These are phyloP conservation scores for Stagonosporopsis vannaccii DNA, from an alignment of 2,329 filamentous ascomycete species.

Conservation along the genomic window DNA sequence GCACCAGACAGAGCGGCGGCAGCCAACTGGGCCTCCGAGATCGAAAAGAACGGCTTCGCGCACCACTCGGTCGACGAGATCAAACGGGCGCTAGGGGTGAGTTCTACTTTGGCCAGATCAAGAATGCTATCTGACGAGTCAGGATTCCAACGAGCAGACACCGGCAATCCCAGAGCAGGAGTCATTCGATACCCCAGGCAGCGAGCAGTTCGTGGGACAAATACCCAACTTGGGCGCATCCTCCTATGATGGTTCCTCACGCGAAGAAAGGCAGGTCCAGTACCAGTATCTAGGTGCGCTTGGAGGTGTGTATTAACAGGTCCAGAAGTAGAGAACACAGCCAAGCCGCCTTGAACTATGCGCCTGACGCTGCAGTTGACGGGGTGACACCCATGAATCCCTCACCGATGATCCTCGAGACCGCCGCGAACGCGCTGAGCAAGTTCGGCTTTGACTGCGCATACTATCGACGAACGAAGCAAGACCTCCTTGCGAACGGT, in stretches of 20 bases:
- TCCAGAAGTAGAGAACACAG: constrained; percentile 41
- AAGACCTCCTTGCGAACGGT: constrained; percentile 42
- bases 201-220: constrained; percentile 33
- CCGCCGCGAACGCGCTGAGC: constrained; percentile 27
- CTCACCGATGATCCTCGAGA: constrained; percentile 26
- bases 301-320: constrained; percentile 26
- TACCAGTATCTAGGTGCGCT: constrained; percentile 6
- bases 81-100: constrained; percentile 46
- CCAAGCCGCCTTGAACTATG: constrained; percentile 38
- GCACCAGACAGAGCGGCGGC: constrained; percentile 45
- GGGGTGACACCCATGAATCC: constrained; percentile 29
- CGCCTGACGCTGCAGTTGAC: constrained; percentile 31
- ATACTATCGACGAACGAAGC: constrained; percentile 42
- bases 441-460: constrained; percentile 48
- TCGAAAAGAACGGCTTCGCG: constrained; percentile 49
- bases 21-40: constrained; percentile 45
- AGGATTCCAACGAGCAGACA: constrained; percentile 36
- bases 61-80: constrained; percentile 49
- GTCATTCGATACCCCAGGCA: constrained; percentile 36
- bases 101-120: neutral
- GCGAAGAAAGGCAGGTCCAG: constrained; percentile 40
- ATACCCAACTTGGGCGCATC: constrained; percentile 35
- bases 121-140: constrained; percentile 20
- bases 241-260: constrained; percentile 45
- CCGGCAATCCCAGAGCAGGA: constrained; percentile 34